Base-by-base conservation (phyloP, 495 filamentous ascomycete genomes). In the Aspergillus nidulans region DNA sequence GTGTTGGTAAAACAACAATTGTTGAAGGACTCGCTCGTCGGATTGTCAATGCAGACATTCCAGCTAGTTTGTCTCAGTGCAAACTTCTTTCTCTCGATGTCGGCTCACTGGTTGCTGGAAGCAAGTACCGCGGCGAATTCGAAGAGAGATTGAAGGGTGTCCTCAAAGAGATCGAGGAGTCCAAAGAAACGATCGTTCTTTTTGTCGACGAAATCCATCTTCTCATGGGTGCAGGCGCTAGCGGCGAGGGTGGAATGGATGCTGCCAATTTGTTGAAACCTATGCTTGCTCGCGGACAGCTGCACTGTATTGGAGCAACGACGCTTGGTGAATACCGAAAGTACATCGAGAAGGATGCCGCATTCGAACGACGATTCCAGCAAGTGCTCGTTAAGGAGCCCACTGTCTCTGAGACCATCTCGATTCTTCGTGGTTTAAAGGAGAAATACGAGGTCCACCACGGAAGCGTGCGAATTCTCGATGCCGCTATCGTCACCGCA, bases 71-170 rank as follows among this genome's bases (percentile, higher is more conserved):
- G n/a, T 89, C 91, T 7, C 86, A 88, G 52, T 97, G 94, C 80
- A 92, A 88, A 63, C 78, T 98, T 15, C 85, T 98, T 25, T 95
- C 92, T 9, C 81, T 98, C 12, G 94, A 98, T 65, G 94, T 98
- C 49, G 94, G 94, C 55, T 86, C 92, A 8, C 74, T 98, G 36
- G 92, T 98, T 45, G 94, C 94, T 23, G 94, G 94, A 50, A 96
- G 91, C 80, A 98, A 98, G 70, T 98, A 92, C 76, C 81, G 94
- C 43, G 94, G 94, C 69, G 94, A 98, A 69, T 98, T 98, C 61
- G 94, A 98, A 68, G 94, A 98, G 75, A 82, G 94, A 55, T 96
- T 98, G 91, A 98, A 98, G 79, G 90, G 94, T 12, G 92, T 98
- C 16, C 76, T 98, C 52, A 97, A 97, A 68, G 94, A 98, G 67